Conservation (phyloP, 495 filamentous ascomycete genomes). For the Xylaria telfairii region DNA sequence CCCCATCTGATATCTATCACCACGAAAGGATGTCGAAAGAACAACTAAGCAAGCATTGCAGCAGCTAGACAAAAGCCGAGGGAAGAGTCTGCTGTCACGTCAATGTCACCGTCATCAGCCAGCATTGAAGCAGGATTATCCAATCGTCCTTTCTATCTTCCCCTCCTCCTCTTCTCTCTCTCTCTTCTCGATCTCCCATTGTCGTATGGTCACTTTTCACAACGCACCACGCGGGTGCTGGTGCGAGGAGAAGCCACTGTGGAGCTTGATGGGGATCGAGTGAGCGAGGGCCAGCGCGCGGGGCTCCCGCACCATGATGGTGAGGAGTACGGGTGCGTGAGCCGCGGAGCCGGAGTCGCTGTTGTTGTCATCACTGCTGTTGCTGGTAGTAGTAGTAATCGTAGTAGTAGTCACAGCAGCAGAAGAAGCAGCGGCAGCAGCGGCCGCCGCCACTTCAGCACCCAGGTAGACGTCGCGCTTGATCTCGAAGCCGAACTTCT, state of each 20-base stretch:
- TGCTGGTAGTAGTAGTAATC: neutral
- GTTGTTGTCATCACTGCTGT: constrained; percentile 41
- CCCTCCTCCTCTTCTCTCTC: constrained; percentile 1
- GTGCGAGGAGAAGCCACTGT: constrained; percentile 32
- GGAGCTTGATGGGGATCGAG: constrained; percentile 44
- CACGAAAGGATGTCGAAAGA: constrained; percentile 10
- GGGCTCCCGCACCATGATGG: constrained; percentile 79
- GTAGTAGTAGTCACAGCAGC: neutral
- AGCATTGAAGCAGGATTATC: constrained; percentile 18
- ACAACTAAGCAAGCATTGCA: constrained; percentile 7
- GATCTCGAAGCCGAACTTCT: constrained; percentile 70
- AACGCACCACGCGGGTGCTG: constrained; percentile 17
- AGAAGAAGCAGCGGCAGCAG: no score
- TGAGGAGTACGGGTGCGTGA: constrained; percentile 62
- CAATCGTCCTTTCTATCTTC: constrained; percentile 14
- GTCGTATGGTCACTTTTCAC: neutral
- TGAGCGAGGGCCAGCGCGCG: constrained; percentile 41
- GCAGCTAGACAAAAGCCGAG: neutral
- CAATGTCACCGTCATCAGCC: constrained; percentile 26
- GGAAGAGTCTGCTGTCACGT: constrained; percentile 19
- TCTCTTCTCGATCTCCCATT: neutral
- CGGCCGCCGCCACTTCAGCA: constrained; percentile 34
- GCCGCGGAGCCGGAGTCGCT: constrained; percentile 35
- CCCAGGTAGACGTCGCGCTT: constrained; percentile 63
- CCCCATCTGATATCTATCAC: no score